phyloP scores from a whole-genome alignment of 2,329 filamentous ascomycete genomes.

The Calcarisporium arbuscula region DNA sequence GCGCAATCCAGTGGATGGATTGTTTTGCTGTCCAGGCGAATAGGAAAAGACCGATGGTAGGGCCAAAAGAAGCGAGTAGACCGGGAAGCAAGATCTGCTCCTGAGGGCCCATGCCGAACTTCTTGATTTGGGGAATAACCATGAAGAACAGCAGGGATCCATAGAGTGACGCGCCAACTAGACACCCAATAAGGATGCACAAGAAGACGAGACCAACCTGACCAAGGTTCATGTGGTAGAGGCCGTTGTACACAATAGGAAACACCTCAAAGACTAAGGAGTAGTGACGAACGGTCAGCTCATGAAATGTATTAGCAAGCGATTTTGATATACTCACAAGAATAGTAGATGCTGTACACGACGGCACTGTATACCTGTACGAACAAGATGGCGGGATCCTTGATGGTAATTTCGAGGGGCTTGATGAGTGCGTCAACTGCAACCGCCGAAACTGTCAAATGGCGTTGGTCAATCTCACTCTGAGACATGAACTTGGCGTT shows the following conservation, averaged over 20 bases:
- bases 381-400: conserved; percentile 57
- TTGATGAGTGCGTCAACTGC: conserved; percentile 52
- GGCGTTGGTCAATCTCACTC: conserved; percentile 56
- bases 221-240: conserved; percentile 54
- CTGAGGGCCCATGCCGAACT: conserved; percentile 42
- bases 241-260: conserved; percentile 53
- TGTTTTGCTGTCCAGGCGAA: conserved; percentile 52
- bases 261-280: conserved; percentile 53
- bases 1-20: conserved; percentile 47
- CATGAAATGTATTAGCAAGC: too few relatives aligned
- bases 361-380: conserved; percentile 56
- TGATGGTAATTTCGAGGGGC: conserved; percentile 52
- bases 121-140: conserved; percentile 42
- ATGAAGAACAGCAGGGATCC: conserved; percentile 44
- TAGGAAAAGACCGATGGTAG: conserved; percentile 53
- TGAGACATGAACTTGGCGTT: conserved; percentile 50
- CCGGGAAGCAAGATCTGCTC: conserved; percentile 51
- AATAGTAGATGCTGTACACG: conserved; percentile 57
- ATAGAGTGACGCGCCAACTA: conserved; percentile 45
- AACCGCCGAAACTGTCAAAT: conserved; percentile 40
- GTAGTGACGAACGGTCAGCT: conserved; percentile 5
- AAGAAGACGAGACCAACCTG: conserved; percentile 55
- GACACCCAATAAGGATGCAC: conserved; percentile 49
- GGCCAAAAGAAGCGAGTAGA: conserved; percentile 43
- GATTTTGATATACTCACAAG: conserved; percentile 37